phyloP scores from a whole-genome alignment of 495 filamentous ascomycete species.

The Tuber umbilicatum region DNA sequence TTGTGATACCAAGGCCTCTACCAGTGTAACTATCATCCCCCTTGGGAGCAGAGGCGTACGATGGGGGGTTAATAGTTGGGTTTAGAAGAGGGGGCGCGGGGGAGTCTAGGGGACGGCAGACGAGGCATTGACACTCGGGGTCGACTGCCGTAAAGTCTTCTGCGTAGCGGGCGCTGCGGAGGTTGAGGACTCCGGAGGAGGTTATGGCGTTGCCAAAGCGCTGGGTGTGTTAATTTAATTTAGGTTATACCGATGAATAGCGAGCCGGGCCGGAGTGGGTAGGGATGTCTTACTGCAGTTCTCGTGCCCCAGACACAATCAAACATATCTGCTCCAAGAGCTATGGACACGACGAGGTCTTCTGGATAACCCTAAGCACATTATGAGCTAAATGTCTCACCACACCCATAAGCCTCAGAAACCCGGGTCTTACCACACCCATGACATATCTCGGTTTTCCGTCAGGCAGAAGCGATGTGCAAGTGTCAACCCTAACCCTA shows the following conservation, averaged over 20 bases:
- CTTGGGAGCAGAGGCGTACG: constrained; percentile 13
- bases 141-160: constrained; percentile 78
- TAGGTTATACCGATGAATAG: background rate
- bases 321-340: constrained; percentile 97
- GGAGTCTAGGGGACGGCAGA: constrained; percentile 57
- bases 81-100: constrained; percentile 31
- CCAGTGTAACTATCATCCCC: constrained; percentile 45
- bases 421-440: constrained; percentile 63
- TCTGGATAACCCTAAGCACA: constrained; percentile 71
- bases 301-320: constrained; percentile 98
- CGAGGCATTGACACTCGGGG: constrained; percentile 67
- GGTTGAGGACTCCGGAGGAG: constrained; percentile 68
- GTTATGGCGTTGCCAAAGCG: constrained; percentile 93
- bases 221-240: constrained; percentile 35
- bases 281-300: constrained; percentile 54
- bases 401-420: background rate
- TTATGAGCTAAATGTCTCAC: constrained; percentile 19
- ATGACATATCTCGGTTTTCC: constrained; percentile 94
- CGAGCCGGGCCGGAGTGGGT: constrained; percentile 27
- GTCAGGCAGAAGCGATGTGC: constrained; percentile 77
- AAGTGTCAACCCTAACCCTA: constrained; percentile 63
- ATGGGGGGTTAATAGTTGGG: constrained; percentile 22
- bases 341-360: constrained; percentile 83
- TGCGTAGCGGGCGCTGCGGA: constrained; percentile 68
- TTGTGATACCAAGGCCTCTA: constrained; percentile 75